Base-by-base conservation (phyloP, 1,284 basidiomycete species). In the Chalciporus sp. region DNA sequence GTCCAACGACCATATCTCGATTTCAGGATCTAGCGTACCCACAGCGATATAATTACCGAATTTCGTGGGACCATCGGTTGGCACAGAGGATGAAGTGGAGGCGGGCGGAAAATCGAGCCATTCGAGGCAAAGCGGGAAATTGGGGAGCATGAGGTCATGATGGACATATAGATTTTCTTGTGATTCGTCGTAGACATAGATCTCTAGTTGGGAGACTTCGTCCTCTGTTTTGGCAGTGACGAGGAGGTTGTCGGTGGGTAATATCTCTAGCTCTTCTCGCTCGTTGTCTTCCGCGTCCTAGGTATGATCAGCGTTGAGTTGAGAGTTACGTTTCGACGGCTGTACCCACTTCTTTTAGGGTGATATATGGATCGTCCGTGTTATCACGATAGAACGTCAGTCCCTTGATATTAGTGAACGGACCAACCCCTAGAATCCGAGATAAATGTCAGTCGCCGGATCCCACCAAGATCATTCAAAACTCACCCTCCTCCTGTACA, bases 1-100 rank as follows among this genome's bases (percentile, higher is more conserved):
- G 69, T 99, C 95, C 60, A 98, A 82, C 42, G 92, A 94, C 95
- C 96, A 99, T 62, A 99, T 95, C 73, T 99, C 97, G 63, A 99
- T 98, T 67, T 96, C 94, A 14, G 96, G 96, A 63, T 99, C 96
- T 62, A 99, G 88, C 4, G 95, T 96, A 10, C 95, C 96, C 14
- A 99, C 95, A 2, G 97, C 97, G 61, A 99, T 88, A 71, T 91
- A 98, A 73, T 90, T 97, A 29, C 96, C 96, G 56, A 83, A 80
- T 58, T 76, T 77, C 12, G 72, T 66, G 20, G 72, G 61, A 1
- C 48, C 54, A 1, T 60, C 58, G 4, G 29, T 44, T 2, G 51
- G 33, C 33, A 37, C 49, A 14, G 53, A 43, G 8, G 72, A 61
- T 12, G 73, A 63, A 5, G 75, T 63, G 16, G 80, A 78, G 16